Evolutionary conservation across 2,329 filamentous ascomycete genomes (phyloP), one percentile per base, ranked within the genome.

Genomic region (Xylariales sp.): DNA sequence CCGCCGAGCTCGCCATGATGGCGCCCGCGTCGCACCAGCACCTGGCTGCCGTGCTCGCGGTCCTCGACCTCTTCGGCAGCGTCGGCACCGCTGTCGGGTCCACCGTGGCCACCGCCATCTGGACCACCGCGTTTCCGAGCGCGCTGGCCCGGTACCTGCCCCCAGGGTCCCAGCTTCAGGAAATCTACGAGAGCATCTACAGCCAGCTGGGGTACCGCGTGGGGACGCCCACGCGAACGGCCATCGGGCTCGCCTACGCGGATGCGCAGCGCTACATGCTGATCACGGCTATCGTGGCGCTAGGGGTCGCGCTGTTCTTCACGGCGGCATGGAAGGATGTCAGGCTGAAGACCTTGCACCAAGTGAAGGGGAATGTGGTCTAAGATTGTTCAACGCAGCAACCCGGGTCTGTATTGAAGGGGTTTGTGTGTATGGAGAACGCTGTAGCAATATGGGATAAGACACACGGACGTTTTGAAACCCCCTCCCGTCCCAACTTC

Each of bases 31-130:
- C 69, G n/a, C 79, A 83, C 46, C 69, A 80, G 47, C 70, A 81
- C 50, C 66, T 84, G 5, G 74, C 79, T 17, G 76, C 79, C 10
- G 64, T 85, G 40, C 15, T 70, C 85, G 5, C 25, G 5, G n/a
- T 29, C 15, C 14, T 28, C 5, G 21, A 29, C 24, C 33, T 29
- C 10, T 76, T 72, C 23, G 68, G 71, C 45, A 74, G 72, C 42
- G 69, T 84, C 41, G 81, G 80, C 28, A 71, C 69, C 15, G 76
- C 78, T 1, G 62, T 82, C 5, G 80, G 79, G 2, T 68, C 66
- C 3, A 72, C 79, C 6, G 69, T 85, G 33, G 72, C 81, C 1
- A 72, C 71, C 0, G 79, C 80, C 8, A 76, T 86, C 44, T 86
- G 81, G 81, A 77, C 73, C 0, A 68, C 72, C 42, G 69, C 73